Evolutionary conservation across 176 grass and related monocot species (phyloP), one percentile per base, ranked within the genome.

Genomic region (Rhynchospora tenuis): DNA sequence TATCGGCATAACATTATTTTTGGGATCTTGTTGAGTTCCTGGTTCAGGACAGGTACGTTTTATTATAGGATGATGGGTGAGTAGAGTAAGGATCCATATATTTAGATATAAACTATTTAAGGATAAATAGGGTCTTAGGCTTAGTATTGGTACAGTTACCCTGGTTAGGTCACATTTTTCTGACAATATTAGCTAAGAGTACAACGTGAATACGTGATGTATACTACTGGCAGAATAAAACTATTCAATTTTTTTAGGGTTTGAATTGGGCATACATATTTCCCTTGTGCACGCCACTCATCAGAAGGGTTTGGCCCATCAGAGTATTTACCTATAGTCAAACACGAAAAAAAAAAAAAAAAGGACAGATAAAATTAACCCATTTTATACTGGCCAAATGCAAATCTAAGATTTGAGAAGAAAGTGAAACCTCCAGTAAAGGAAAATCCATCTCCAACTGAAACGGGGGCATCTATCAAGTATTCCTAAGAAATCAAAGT

Each of bases 221-320:
- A 33, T 22, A 73, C 16, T 69, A 33, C 8, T 26, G 57, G 26
- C 33, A 48, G 27, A 84, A 55, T 74, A 48, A 73, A 56, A 22
- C 54, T 46, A 64, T 50, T 28, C 9, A 13, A 56, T 17, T 84
- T 73, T 73, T 38, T 23, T 44, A 59, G 9, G 55, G 48, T 19
- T 55, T 84, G 73, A 73, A 84, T 9, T n/a, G n/a, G 33, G 50
- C 74, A 3, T 91, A 98, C 93, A 84, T 83, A 91, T 90, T 82
- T 95, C 23, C 91, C 96, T 84, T 93, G 89, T 87, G 88, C 89
- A 84, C 86, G 91, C 96, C 96, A 98, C 74, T 95, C 89, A 31
- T 95, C 93, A 15, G 91, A 90, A 65, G 86, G 88, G 44, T 80
- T 95, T 13, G 93, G 87, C 11, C 89, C 93, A 6, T 98, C 96